Base-by-base conservation (phyloP, 192 early-diverging fungal genomes). In the Chytriomyces confervae region DNA sequence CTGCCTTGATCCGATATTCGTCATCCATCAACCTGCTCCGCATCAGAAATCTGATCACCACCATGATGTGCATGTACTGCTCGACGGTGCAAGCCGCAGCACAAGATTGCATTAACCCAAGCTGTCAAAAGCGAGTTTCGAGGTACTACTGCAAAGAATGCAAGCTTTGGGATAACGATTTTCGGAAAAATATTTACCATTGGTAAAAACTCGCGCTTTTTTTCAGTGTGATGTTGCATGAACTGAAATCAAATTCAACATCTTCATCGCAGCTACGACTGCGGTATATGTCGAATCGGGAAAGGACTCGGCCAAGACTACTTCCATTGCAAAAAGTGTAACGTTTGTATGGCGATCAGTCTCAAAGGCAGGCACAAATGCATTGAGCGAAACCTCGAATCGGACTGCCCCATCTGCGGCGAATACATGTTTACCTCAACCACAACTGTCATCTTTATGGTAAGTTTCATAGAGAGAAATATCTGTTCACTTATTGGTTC, bases 21-120 rank as follows among this genome's bases (percentile, higher is more conserved):
- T 36, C 36, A 36, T 36, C 36, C 36, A 36, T 36, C 36, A 36
- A 36, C 36, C 36, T 36, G 36, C 60, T 78, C 23, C 16, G 18
- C 13, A 7, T 73, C 67, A 87, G 92, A 47, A 90, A 90, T 69
- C 82, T 87, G 5, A 91, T 87, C 0, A 91, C 91, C 62, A 89
- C 83, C 70, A 98, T 99, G 96, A 89, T 95, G 76, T 99, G 97
- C 77, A 98, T 98, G 97, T 81, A 93, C 78, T 99, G 97, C 81
- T 63, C 80, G 29, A 86, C 87, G 5, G 87, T 94, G 18, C 97
- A 99, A 81, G 89, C 94, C 10, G 89, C 94, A 11, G 87, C 87
- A 1, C 94, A 95, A 77, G 78, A 81, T 20, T 99, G 97, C 77
- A 77, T 79, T 67, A 89, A 91, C 46, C 75, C 50, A 20, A 69